A percentile compares a stretch with the other conserved stretches of the same genome.
Conservation (phyloP, 352 stramenopile genomes). For the Aphanomyces euteiches region DNA sequence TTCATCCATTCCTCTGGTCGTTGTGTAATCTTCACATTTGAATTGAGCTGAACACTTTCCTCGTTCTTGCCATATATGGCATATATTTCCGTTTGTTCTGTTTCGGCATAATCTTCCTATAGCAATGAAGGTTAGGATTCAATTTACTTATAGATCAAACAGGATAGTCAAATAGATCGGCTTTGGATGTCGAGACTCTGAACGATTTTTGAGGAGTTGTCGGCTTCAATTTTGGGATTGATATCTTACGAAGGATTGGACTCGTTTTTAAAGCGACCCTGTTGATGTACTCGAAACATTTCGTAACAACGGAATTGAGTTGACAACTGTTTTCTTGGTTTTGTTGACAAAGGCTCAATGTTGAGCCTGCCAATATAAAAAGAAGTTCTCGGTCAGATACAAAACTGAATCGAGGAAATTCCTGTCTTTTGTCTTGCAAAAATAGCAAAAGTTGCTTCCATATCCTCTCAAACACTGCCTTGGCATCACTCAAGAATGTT, state of each 20-base stretch:
- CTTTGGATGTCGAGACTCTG: not conserved
- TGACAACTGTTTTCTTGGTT: conserved; percentile 31
- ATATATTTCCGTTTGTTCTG: no score
- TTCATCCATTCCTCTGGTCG: conserved; percentile 67
- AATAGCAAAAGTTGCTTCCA: conserved; percentile 55
- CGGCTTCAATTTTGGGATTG: not conserved
- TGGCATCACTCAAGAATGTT: conserved; percentile 45
- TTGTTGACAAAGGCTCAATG: conserved; percentile 31
- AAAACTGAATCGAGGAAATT: conserved; percentile 60
- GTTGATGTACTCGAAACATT: conserved; percentile 29
- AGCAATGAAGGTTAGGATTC: no score
- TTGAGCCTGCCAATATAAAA: conserved; percentile 49
- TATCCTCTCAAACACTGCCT: conserved; percentile 48
- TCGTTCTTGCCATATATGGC: not conserved
- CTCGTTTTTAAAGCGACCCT: not conserved
- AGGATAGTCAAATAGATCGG: no score
- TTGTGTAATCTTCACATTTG: conserved; percentile 45
- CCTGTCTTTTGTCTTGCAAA: conserved; percentile 53
- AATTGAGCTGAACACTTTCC: conserved; percentile 21
- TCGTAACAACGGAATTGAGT: conserved; percentile 1
- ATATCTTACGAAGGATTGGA: no score
- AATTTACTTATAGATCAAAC: no score
- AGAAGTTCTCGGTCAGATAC: conserved; percentile 61
- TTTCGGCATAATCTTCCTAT: no score
- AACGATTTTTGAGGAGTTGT: not conserved